phyloP scores from a whole-genome alignment of 106 monocot species.

The Iris macrosiphon region DNA sequence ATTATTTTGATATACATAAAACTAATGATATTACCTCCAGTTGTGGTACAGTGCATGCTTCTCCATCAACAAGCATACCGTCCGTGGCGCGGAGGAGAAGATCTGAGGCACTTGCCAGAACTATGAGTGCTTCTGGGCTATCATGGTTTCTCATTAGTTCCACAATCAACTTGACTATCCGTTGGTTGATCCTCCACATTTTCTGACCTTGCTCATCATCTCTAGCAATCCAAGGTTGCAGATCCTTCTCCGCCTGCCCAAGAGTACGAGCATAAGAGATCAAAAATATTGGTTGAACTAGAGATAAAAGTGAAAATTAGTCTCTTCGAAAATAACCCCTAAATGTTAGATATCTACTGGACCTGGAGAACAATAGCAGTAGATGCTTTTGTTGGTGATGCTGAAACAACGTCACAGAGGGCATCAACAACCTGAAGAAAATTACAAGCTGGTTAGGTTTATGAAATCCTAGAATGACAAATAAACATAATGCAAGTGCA shows the following conservation, averaged over 20 bases:
- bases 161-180: conserved; percentile 86
- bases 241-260: conserved; percentile 86
- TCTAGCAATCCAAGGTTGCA: conserved; percentile 98
- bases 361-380: conserved; percentile 98
- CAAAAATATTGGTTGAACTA: not conserved
- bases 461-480: too few species aligned
- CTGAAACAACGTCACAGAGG: conserved; percentile 86
- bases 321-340: too few species aligned
- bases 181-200: conserved; percentile 92
- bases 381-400: conserved; percentile 92
- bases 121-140: conserved; percentile 63
- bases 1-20: too few species aligned
- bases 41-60: conserved; percentile 94
- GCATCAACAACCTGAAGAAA: conserved; percentile 88
- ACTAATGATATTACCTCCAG: conserved; percentile 86
- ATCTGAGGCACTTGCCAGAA: conserved; percentile 90
- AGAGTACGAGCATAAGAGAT: conserved; percentile 5
- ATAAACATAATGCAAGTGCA: too few species aligned
- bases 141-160: conserved; percentile 89
- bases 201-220: conserved; percentile 87
- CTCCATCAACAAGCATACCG: conserved; percentile 98
- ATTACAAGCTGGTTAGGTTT: conserved; percentile 2
- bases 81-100: conserved; percentile 98
- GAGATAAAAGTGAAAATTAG: not conserved
- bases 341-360: conserved; percentile 11